Conservation (phyloP, 1,284 basidiomycete genomes). For the Tranzscheliella williamsii region DNA sequence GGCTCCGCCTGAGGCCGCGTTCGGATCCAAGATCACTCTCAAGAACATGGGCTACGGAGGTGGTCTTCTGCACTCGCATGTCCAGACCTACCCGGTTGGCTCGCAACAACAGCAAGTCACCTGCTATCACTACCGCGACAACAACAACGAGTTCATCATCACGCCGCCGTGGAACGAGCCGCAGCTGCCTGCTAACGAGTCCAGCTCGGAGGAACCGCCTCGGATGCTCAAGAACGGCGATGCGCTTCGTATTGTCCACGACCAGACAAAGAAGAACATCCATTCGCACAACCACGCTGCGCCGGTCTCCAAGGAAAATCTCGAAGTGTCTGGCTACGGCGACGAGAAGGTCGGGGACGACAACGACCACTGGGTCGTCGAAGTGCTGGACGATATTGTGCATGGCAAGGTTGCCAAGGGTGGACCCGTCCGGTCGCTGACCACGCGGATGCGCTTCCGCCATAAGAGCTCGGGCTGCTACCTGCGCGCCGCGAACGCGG, state of each 20-base stretch:
- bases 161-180: conserved; percentile 76
- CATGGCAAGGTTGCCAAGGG: conserved; percentile 67
- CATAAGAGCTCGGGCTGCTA: conserved; percentile 73
- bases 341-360: conserved; percentile 82
- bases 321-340: conserved; percentile 92
- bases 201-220: conserved; percentile 24
- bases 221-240: conserved; percentile 78
- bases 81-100: conserved; percentile 90
- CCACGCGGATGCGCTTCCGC: conserved; percentile 82
- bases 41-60: conserved; percentile 99
- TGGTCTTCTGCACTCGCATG: conserved; percentile 91
- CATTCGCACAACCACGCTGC: conserved; percentile 88
- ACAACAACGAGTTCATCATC: conserved; percentile 90
- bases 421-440: conserved; percentile 79
- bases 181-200: conserved; percentile 41
- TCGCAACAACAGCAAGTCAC: conserved; percentile 95
- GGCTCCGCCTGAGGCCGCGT: conserved; percentile 72
- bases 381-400: conserved; percentile 81
- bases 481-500: conserved; percentile 81
- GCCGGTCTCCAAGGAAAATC: conserved; percentile 84
- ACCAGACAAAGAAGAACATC: conserved; percentile 81
- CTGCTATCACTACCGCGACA: conserved; percentile 99
- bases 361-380: conserved; percentile 89
- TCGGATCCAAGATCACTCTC: conserved; percentile 85
- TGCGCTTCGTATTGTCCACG: conserved; percentile 78